Base-by-base conservation (phyloP, 169 alveolate species). In the Cryptosporidium tyzzeri region DNA sequence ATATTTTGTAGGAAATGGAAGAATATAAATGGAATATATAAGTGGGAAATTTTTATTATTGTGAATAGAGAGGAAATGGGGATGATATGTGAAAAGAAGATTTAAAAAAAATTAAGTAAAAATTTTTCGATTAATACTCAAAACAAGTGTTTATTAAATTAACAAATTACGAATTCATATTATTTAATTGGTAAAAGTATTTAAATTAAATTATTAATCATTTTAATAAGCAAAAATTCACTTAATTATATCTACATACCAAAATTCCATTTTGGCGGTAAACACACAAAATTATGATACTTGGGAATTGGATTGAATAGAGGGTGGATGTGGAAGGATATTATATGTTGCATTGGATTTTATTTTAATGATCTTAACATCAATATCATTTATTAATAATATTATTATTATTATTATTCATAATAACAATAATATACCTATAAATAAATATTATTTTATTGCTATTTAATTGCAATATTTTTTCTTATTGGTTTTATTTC, bases 311-410 rank as follows among this genome's bases (percentile, higher is more conserved):
- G 41, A 71, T 21, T 18, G 8, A 14, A n/a, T 31, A 29, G 23
- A 70, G 37, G 21, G 86, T 73, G 86, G 86, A 73, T 73, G 86
- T 73, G 86, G 86, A 73, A 73, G 41, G 86, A 73, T 73, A 73
- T 73, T 69, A 69, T 55, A 55, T 55, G 35, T 3, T 55, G 67
- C 35, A 55, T 55, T 55, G 39, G 67, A 55, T 55, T 55, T 23
- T 26, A n/a, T 23, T 26, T n/a, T 55, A 26, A 26, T 55, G 55
- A 48, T 48, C 55, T 16, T 21, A 14, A 1, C 23, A 48, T 1
- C 55, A 2, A 1, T 48, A 21, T 2, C 3, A 26, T 26, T 55
- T 5, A 55, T 0, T 55, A 18, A 55, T 3, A 55, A 23, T 55
- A 23, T 23, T 16, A 23, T 55, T n/a, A 21, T 53, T 53, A n/a